Conservation (phyloP, 768 basidiomycete species). For the Gymnopilus dilepis region DNA sequence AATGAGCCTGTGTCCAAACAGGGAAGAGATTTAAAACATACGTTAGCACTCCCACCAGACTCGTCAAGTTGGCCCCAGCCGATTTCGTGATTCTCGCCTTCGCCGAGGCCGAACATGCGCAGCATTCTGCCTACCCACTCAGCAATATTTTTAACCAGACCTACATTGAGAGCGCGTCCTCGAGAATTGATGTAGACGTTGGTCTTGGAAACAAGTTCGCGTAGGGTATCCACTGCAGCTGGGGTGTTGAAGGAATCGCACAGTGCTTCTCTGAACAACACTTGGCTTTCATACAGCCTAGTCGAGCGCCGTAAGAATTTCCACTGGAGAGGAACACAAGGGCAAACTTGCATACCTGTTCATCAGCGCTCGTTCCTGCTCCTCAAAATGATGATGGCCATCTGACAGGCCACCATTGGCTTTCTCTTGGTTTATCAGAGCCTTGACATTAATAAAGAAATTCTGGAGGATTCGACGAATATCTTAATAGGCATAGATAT, state of each 20-base stretch:
- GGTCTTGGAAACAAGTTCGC: conserved; percentile 81
- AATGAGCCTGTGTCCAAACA: conserved; percentile 11
- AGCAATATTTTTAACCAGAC: conserved; percentile 65
- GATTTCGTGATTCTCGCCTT: conserved; percentile 67
- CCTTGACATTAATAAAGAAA: conserved; percentile 90
- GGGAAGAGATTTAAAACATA: conserved; percentile 36
- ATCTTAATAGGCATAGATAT: not conserved
- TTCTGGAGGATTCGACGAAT: conserved; percentile 60
- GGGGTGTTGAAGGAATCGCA: conserved; percentile 99
- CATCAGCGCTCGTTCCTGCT: conserved; percentile 70
- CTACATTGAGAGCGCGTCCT: conserved; percentile 62
- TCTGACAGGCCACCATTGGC: conserved; percentile 56
- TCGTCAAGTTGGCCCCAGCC: conserved; percentile 84
- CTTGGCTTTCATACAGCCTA: conserved; percentile 78
- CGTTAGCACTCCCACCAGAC: conserved; percentile 52
- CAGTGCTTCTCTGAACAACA: conserved; percentile 81
- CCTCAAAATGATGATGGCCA: conserved; percentile 68
- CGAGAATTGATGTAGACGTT: conserved; percentile 87
- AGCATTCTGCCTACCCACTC: conserved; percentile 78
- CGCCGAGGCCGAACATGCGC: conserved; percentile 79
- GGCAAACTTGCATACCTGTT: conserved; percentile 50
- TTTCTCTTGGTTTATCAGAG: conserved; percentile 65
- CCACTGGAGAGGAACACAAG: not conserved
- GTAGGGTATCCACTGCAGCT: conserved; percentile 72
- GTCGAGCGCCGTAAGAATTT: conserved; percentile 12